phyloP scores from a whole-genome alignment of 257 asterid genomes.

The Nicotiana attenuata region DNA sequence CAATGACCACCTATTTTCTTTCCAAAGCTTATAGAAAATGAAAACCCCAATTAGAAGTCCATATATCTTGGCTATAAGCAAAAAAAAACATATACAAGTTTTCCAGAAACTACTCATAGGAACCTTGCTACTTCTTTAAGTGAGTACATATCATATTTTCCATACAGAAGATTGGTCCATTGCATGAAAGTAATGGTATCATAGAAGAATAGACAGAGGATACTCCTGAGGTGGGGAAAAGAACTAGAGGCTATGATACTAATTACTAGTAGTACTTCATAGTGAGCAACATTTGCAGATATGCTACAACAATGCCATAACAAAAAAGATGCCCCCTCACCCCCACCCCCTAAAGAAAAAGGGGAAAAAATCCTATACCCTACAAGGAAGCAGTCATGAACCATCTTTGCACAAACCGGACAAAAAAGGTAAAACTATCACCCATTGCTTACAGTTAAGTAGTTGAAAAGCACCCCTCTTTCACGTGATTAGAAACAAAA shows the following conservation, averaged over 20 bases:
- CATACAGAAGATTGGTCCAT: background rate
- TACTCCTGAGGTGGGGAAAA: background rate
- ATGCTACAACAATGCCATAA: background rate
- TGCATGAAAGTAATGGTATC: background rate
- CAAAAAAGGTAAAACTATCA: background rate
- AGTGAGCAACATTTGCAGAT: background rate
- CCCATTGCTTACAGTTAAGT: background rate
- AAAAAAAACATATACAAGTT: background rate
- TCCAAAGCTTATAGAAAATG: background rate
- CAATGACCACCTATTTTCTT: background rate
- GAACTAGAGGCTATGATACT: background rate
- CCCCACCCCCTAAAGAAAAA: background rate
- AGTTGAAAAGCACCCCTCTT: conserved; percentile 3
- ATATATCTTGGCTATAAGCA: background rate
- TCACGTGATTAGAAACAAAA: conserved; percentile 32
- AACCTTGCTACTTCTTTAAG: background rate
- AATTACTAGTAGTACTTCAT: background rate
- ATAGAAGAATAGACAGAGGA: background rate
- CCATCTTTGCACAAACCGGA: background rate
- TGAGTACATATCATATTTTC: background rate
- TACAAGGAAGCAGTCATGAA: background rate
- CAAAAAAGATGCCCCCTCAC: background rate
- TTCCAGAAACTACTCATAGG: background rate
- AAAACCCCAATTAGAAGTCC: background rate
- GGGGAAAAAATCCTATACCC: background rate